Percentiles rank a stretch among this genome's conserved stretches.
phyloP scores from a whole-genome alignment of 2,329 filamentous ascomycete genomes.

The Trichoderma brevicompactum region DNA sequence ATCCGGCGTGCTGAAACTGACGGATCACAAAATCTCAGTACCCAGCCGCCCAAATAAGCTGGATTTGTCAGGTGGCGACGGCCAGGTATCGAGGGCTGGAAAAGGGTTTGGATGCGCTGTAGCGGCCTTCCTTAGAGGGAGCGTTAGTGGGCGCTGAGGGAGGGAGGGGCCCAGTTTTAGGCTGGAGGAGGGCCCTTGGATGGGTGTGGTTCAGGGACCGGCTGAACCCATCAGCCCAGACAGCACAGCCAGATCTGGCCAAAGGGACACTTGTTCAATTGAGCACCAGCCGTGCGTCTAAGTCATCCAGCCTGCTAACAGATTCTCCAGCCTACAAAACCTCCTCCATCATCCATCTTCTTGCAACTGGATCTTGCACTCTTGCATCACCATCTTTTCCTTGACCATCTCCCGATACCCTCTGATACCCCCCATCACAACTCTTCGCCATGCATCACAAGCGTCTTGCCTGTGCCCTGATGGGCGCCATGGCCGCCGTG shows the following conservation, averaged over 20 bases:
- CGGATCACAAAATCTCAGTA: not conserved
- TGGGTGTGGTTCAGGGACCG: constrained; percentile 23
- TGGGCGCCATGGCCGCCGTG: constrained; percentile 59
- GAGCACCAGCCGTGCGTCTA: constrained; percentile 36
- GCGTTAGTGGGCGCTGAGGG: constrained; percentile 22
- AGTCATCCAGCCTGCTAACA: constrained; percentile 19
- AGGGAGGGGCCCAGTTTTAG: constrained; percentile 24
- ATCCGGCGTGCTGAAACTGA: not conserved
- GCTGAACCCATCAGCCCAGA: not conserved
- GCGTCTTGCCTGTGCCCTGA: constrained; percentile 57
- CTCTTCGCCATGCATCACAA: constrained; percentile 53
- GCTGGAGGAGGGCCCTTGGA: not conserved
- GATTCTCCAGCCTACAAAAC: constrained; percentile 42
- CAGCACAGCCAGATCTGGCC: constrained; percentile 30
- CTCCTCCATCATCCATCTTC: constrained; percentile 37
- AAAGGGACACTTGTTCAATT: constrained; percentile 54
- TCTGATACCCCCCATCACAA: constrained; percentile 28
- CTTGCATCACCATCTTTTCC: constrained; percentile 30
- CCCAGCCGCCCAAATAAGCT: not conserved
- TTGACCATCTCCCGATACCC: not conserved
- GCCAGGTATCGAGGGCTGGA: not conserved
- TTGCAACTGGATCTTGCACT: constrained; percentile 32
- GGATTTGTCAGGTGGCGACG: constrained; percentile 26
- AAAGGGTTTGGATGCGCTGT: constrained; percentile 10
- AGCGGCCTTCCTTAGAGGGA: constrained; percentile 17